Conservation (phyloP, 495 filamentous ascomycete species). For the Rhypophila decipiens region DNA sequence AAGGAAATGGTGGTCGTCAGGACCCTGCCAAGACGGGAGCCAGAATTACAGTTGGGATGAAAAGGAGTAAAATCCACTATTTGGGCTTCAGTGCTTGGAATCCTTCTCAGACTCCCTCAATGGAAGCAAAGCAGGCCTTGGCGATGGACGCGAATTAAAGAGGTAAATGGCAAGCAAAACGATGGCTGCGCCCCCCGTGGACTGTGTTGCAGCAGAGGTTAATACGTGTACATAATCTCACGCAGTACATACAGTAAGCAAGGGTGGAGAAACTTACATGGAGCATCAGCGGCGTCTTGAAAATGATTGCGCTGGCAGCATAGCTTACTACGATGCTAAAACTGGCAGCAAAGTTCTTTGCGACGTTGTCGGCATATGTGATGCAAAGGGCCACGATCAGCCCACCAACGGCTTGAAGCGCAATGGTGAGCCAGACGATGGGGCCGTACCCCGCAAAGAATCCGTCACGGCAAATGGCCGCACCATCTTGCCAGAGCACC, state of each 20-base stretch:
- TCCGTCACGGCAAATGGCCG: conserved; percentile 54
- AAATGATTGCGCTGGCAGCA: conserved; percentile 15
- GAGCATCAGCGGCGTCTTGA: conserved; percentile 11
- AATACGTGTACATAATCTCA: neutral
- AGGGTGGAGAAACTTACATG: conserved; percentile 13
- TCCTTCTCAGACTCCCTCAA: conserved; percentile 7
- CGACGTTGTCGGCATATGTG: conserved; percentile 56
- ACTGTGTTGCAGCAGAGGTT: conserved; percentile 32
- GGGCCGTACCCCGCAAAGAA: conserved; percentile 70
- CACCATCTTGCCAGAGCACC: conserved; percentile 63
- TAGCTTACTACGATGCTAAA: conserved; percentile 51
- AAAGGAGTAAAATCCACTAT: too few species aligned
- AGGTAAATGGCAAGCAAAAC: conserved; percentile 18
- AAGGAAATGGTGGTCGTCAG: too few species aligned
- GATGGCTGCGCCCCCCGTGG: conserved; percentile 12
- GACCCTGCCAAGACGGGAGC: too few species aligned
- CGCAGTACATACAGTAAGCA: neutral
- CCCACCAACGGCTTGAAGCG: conserved; percentile 59
- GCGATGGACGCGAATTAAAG: conserved; percentile 8
- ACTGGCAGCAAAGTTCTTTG: conserved; percentile 61
- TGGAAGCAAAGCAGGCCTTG: conserved; percentile 9
- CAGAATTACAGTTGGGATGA: too few species aligned
- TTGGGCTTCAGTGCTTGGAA: too few species aligned
- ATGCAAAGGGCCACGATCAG: conserved; percentile 60
- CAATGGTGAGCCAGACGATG: conserved; percentile 60